Percentiles rank a stretch among this genome's conserved stretches.
Evolutionary conservation across 306 rosid species (phyloP).

Genomic region (Dryas alaskensis): DNA sequence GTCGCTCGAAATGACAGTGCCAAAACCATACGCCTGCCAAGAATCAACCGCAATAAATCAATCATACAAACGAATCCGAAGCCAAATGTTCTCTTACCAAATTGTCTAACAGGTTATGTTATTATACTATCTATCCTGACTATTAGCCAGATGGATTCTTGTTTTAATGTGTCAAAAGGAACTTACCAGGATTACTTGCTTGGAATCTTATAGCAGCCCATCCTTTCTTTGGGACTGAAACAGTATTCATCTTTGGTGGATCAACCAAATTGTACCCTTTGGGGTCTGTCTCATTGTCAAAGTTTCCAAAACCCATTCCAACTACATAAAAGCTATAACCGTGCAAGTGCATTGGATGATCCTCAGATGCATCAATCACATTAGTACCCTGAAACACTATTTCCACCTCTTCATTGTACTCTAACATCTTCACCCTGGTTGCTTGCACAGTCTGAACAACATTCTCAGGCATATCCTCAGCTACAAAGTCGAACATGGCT

Average conservation of each 20-base stretch:
- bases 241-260: constrained; percentile 26
- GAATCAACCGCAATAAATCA: neutral
- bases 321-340: constrained; percentile 30
- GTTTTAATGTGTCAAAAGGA: neutral
- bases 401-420: constrained; percentile 38
- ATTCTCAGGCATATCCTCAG: neutral
- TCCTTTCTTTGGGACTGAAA: constrained; percentile 15
- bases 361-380: constrained; percentile 17
- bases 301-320: constrained; percentile 28
- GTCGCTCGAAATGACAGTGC: constrained; percentile 12
- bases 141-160: no score
- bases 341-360: constrained; percentile 29
- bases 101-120: no score
- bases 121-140: no score
- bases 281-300: constrained; percentile 11
- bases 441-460: constrained; percentile 20
- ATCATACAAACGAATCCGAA: neutral
- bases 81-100: no score
- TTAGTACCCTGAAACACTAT: constrained; percentile 48
- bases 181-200: constrained; percentile 22
- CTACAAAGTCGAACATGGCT: constrained; percentile 29
- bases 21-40: constrained; percentile 16
- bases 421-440: constrained; percentile 39
- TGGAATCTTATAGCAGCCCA: constrained; percentile 26
- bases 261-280: constrained; percentile 23